A percentile compares a stretch with the other conserved stretches of the same genome.
These are phyloP conservation scores for Leccinum pallidistipes DNA, from an alignment of 1,284 basidiomycete genomes.

Conservation along the genomic window DNA sequence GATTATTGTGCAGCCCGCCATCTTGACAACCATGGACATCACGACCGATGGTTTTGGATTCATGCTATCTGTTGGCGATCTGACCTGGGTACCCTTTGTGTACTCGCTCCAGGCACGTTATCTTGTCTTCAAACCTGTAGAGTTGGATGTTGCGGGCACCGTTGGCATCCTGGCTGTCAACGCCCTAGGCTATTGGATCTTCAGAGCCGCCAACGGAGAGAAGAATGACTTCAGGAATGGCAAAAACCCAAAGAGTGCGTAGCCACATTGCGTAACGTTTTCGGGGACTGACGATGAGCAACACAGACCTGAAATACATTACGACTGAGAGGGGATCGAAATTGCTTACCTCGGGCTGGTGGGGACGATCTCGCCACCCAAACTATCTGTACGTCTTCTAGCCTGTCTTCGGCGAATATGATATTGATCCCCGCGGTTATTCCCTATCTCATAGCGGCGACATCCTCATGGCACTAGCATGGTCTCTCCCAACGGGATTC, in stretches of 20 bases:
- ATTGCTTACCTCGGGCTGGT: constrained; percentile 95
- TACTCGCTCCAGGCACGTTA: constrained; percentile 95
- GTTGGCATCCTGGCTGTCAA: constrained; percentile 70
- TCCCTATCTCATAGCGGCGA: constrained; percentile 59
- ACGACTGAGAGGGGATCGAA: constrained; percentile 87
- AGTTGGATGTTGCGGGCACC: constrained; percentile 70
- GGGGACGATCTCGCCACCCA: constrained; percentile 93
- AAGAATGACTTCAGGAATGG: constrained; percentile 97
- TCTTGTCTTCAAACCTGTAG: constrained; percentile 84
- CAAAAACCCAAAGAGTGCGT: constrained; percentile 84
- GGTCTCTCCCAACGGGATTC: constrained; percentile 95
- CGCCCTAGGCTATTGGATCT: constrained; percentile 86
- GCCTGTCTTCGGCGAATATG: background rate
- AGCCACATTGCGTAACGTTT: background rate
- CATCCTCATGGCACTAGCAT: constrained; percentile 86
- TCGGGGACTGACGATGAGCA: constrained; percentile 3
- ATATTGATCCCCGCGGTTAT: background rate
- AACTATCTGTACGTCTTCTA: constrained; percentile 74
- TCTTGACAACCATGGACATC: constrained; percentile 98
- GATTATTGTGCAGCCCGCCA: constrained; percentile 54
- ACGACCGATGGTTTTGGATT: constrained; percentile 98
- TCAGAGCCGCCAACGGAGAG: constrained; percentile 87
- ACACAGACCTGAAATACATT: constrained; percentile 76
- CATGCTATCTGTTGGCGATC: constrained; percentile 95
- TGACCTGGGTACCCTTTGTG: constrained; percentile 93